Conservation (phyloP, 2,329 filamentous ascomycete genomes). For the Diplocarpon mali region DNA sequence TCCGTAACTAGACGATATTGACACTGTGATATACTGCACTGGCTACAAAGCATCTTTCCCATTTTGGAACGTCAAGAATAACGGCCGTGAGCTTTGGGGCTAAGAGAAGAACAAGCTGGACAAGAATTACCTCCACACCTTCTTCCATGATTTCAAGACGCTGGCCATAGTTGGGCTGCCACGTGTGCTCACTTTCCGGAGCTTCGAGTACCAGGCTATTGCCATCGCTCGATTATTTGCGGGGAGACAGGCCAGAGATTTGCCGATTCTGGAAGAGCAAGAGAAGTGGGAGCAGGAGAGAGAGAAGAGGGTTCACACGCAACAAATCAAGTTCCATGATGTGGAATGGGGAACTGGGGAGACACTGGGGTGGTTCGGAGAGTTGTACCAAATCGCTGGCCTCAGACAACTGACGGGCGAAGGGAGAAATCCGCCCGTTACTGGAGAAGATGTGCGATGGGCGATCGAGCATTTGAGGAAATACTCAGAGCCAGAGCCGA, state of each 20-base stretch:
- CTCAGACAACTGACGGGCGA: slow-evolving; percentile 36
- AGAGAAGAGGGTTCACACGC: slow-evolving; percentile 21
- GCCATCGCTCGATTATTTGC: slow-evolving; percentile 40
- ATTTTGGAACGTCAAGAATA: slow-evolving; percentile 43
- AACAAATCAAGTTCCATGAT: slow-evolving; percentile 39
- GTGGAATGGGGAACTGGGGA: slow-evolving; percentile 41
- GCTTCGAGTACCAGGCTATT: slow-evolving; percentile 45
- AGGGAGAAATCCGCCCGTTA: slow-evolving; percentile 35
- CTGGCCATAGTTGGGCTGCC: slow-evolving; percentile 42
- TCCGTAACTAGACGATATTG: slow-evolving; percentile 51
- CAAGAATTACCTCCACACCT: slow-evolving; percentile 41
- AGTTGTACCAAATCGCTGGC: slow-evolving; percentile 38
- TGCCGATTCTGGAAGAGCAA: slow-evolving; percentile 32
- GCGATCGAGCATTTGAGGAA: slow-evolving; percentile 38
- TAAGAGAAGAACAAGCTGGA: slow-evolving; percentile 35
- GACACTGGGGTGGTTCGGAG: slow-evolving; percentile 36
- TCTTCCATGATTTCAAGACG: slow-evolving; percentile 36
- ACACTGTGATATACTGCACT: slow-evolving; percentile 73
- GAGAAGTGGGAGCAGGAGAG: slow-evolving; percentile 36
- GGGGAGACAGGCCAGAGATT: slow-evolving; percentile 28
- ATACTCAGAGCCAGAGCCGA: slow-evolving; percentile 31
- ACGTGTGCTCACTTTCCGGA: slow-evolving; percentile 39
- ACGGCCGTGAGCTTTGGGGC: slow-evolving; percentile 38
- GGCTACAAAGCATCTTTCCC: slow-evolving; percentile 79
- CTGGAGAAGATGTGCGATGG: slow-evolving; percentile 35